Percentiles rank a stretch among this genome's conserved stretches.
These are phyloP conservation scores for Rhodotorula sp. DNA, from an alignment of 1,284 basidiomycete genomes.

Conservation along the genomic window DNA sequence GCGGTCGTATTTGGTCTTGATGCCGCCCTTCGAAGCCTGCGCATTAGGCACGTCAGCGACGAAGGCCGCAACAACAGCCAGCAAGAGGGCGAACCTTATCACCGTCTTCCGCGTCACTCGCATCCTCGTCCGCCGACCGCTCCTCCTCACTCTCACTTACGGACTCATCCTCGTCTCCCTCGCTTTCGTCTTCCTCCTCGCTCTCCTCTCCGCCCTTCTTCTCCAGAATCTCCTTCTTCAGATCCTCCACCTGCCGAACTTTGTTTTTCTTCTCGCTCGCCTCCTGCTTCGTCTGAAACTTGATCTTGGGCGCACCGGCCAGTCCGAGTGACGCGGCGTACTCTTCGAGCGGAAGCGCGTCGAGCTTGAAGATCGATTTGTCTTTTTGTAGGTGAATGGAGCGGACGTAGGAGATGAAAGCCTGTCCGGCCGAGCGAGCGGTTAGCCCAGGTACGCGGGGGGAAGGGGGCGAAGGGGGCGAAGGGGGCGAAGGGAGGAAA, in stretches of 20 bases:
- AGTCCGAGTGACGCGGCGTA: slow-evolving; percentile 89
- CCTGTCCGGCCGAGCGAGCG: slow-evolving; percentile 55
- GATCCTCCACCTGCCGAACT: slow-evolving; percentile 47
- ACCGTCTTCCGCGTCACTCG: slow-evolving; percentile 40
- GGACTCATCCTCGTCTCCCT: slow-evolving; percentile 34
- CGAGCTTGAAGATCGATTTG: slow-evolving; percentile 86
- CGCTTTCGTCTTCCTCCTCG: slow-evolving; percentile 44
- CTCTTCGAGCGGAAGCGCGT: slow-evolving; percentile 74
- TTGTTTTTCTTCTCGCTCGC: slow-evolving; percentile 72
- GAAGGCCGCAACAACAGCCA: not conserved
- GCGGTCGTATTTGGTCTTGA: slow-evolving; percentile 88
- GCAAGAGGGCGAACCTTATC: slow-evolving; percentile 27
- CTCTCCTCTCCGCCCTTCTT: slow-evolving; percentile 37
- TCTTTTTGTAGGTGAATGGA: slow-evolving; percentile 92
- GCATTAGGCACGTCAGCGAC: not conserved
- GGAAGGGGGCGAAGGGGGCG: no score
- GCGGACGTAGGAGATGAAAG: slow-evolving; percentile 93
- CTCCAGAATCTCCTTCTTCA: slow-evolving; percentile 40
- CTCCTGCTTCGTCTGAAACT: slow-evolving; percentile 72
- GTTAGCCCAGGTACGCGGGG: not conserved
- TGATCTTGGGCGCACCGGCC: slow-evolving; percentile 94
- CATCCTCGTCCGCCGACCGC: slow-evolving; percentile 50
- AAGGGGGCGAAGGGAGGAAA: no score
- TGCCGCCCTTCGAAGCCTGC: slow-evolving; percentile 21
- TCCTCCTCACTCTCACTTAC: slow-evolving; percentile 42